Base-by-base conservation (phyloP, 176 grass and related monocot species). In the Neostapfia colusana region DNA sequence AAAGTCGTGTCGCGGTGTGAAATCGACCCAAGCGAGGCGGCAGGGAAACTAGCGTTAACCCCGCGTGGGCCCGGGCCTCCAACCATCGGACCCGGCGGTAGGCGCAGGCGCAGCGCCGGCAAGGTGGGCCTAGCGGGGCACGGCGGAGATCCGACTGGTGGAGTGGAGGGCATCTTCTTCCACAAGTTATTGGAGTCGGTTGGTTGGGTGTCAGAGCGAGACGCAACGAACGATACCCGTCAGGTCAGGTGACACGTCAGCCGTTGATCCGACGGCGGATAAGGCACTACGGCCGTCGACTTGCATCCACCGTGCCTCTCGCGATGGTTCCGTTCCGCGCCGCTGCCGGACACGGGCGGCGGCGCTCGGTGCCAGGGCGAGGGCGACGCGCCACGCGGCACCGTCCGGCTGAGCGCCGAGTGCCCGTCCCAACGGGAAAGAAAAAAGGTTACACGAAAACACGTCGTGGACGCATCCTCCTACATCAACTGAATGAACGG, bases 101-200 rank as follows among this genome's bases (percentile, higher is more conserved):
- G 81, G 53, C 72, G 72, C 81, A 50, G 81, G 53, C 72, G 72
- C 81, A 83, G 31, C 31, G 72, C 81, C 76, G 81, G 49, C 81
- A 31, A 68, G 15, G 46, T 40, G 24, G 82, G 67, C 48, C 46
- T 44, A 1, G 7, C 28, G 0, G 10, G 2, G 42, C 42, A 11
- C 31, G 55, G 40, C 57, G 44, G 37, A 50, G 79, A 73, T 87
- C 1, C 13, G 79, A 73, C 58, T 7, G 49, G 49, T 51, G 49
- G 49, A 51, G 49, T 51, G 49, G 49, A 51, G 49, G 49, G 49
- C 45, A 63, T 74, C 70, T 68, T 35, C 17, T 7, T 28, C 16
- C 4, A n/a, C n/a, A n/a, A n/a, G 31, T 31, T 31, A 31, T 31
- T 31, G 31, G 31, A 31, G 31, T 51, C 20, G 18, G 48, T 51